phyloP scores from a whole-genome alignment of 306 rosid species.

The Cyamopsis tetragonoloba region DNA sequence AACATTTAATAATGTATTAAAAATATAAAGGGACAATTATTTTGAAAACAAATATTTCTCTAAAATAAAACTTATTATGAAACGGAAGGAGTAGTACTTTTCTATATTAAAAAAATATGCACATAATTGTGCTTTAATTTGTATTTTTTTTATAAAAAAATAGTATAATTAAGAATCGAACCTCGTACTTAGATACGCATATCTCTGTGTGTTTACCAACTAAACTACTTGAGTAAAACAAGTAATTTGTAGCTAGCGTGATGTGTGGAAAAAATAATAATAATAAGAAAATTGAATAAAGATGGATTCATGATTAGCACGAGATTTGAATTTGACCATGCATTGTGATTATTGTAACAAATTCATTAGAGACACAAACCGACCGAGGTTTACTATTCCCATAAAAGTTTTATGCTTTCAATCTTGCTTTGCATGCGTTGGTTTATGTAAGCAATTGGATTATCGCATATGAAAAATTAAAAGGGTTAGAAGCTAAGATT shows the following conservation, averaged over 20 bases:
- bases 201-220: too few relatives aligned
- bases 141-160: too few relatives aligned
- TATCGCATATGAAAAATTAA: slow-evolving; percentile 18
- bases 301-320: slow-evolving; percentile 30
- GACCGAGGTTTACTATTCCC: slow-evolving; percentile 49
- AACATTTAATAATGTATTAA: too few relatives aligned
- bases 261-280: not conserved
- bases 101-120: too few relatives aligned
- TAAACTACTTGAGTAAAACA: too few relatives aligned
- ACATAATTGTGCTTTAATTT: too few relatives aligned
- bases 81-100: too few relatives aligned
- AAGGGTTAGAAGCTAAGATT: slow-evolving; percentile 32
- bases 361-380: slow-evolving; percentile 50
- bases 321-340: slow-evolving; percentile 51
- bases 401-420: slow-evolving; percentile 33
- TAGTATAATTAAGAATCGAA: too few relatives aligned
- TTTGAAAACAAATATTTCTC: too few relatives aligned
- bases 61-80: too few relatives aligned
- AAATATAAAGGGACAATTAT: too few relatives aligned
- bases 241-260: slow-evolving; percentile 26
- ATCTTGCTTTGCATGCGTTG: slow-evolving; percentile 26
- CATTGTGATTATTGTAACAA: slow-evolving; percentile 22
- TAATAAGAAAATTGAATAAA: not conserved
- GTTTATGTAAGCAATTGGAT: slow-evolving; percentile 21
- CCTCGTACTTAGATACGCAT: too few relatives aligned